These are phyloP conservation scores for Kurtzmaniella quercitrusa DNA, from an alignment of 1,139 yeast species.

Conservation along the genomic window DNA sequence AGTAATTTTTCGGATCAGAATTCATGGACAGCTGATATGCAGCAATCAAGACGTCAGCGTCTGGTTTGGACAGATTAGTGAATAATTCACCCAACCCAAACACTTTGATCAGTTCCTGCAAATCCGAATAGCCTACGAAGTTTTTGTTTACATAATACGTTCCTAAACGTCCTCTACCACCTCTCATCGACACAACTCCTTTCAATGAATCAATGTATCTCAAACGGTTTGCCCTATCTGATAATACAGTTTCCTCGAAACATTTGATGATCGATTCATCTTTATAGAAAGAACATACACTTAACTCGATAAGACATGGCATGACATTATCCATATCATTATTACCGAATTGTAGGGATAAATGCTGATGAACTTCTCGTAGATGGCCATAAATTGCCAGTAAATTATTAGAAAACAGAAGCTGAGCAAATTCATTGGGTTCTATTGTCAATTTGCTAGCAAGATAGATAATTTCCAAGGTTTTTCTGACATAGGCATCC, in stretches of 20 bases:
- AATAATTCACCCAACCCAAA: slow-evolving; percentile 43
- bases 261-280: slow-evolving; percentile 61
- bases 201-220: slow-evolving; percentile 64
- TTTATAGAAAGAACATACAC: slow-evolving; percentile 53
- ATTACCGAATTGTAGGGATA: slow-evolving; percentile 22
- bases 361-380: slow-evolving; percentile 42
- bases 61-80: slow-evolving; percentile 1
- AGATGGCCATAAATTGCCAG: slow-evolving; percentile 31
- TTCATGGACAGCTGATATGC: slow-evolving; percentile 40
- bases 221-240: slow-evolving; percentile 54
- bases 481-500: slow-evolving; percentile 48
- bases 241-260: slow-evolving; percentile 49
- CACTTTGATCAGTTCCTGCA: slow-evolving; percentile 48
- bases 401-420: slow-evolving; percentile 36
- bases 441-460: slow-evolving; percentile 27
- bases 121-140: slow-evolving; percentile 56
- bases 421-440: slow-evolving; percentile 30
- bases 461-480: slow-evolving; percentile 43
- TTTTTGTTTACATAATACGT: slow-evolving; percentile 46
- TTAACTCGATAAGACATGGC: slow-evolving; percentile 47
- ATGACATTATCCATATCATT: slow-evolving; percentile 21
- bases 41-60: slow-evolving; percentile 40
- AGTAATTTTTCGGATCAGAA: slow-evolving; percentile 31
- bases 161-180: slow-evolving; percentile 20
- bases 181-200: slow-evolving; percentile 11